These are phyloP conservation scores for Beauveria sp. DNA, from an alignment of 2,329 filamentous ascomycete species.

Conservation along the genomic window DNA sequence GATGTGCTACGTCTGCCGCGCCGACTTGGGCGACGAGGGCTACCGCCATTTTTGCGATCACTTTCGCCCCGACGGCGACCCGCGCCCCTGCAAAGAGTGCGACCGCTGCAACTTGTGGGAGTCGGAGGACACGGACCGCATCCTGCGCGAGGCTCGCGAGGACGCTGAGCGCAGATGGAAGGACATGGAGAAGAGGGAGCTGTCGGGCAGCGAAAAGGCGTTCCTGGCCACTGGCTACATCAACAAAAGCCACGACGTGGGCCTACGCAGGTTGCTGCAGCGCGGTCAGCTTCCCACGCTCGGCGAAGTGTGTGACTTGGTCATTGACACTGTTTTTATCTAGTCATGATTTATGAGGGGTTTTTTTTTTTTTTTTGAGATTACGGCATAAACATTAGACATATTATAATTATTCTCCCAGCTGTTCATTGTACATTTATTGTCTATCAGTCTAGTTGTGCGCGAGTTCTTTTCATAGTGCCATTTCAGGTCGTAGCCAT, in stretches of 20 bases:
- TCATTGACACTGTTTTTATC: slow-evolving; percentile 32
- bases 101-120: slow-evolving; percentile 74
- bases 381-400: neutral
- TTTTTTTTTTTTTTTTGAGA: neutral
- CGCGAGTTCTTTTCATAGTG: too few relatives aligned
- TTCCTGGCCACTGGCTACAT: slow-evolving; percentile 48
- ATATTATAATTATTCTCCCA: neutral
- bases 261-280: slow-evolving; percentile 26
- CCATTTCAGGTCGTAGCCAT: too few relatives aligned
- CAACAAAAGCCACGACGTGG: slow-evolving; percentile 15
- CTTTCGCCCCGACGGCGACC: slow-evolving; percentile 74
- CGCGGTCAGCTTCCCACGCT: slow-evolving; percentile 30
- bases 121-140: slow-evolving; percentile 62
- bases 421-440: neutral
- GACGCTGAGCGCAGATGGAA: slow-evolving; percentile 67
- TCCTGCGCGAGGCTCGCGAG: slow-evolving; percentile 60
- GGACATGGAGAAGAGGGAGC: slow-evolving; percentile 51
- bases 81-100: slow-evolving; percentile 66
- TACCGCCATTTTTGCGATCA: slow-evolving; percentile 96
- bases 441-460: too few relatives aligned
- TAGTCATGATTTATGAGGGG: slow-evolving; percentile 5
- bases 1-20: slow-evolving; percentile 96
- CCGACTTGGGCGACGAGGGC: slow-evolving; percentile 64
- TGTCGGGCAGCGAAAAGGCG: slow-evolving; percentile 46
- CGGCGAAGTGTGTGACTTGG: slow-evolving; percentile 36